phyloP scores from a whole-genome alignment of 306 rosid species.

The Trifolium repens region DNA sequence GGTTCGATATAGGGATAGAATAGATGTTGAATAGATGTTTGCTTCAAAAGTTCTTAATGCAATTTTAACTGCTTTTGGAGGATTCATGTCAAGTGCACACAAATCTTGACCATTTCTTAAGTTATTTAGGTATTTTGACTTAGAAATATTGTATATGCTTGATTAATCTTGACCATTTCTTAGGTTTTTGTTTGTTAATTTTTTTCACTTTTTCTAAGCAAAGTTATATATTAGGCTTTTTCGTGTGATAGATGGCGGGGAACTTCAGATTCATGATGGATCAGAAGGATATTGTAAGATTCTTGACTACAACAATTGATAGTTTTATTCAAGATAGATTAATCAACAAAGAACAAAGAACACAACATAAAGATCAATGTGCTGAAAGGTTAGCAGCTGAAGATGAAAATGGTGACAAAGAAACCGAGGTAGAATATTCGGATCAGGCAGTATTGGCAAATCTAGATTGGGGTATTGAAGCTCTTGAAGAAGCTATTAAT shows the following conservation, averaged over 20 bases:
- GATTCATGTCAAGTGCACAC: not conserved
- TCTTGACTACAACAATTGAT: constrained; percentile 61
- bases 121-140: not conserved
- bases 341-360: constrained; percentile 71
- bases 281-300: constrained; percentile 67
- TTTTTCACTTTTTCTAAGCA: not conserved
- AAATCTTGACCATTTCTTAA: not conserved
- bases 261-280: constrained; percentile 67
- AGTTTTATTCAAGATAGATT: constrained; percentile 67
- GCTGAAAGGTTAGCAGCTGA: constrained; percentile 95
- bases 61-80: constrained; percentile 3
- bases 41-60: constrained; percentile 6
- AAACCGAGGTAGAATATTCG: constrained; percentile 70
- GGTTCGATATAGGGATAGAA: not conserved
- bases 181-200: not conserved
- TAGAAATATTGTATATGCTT: not conserved
- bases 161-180: not conserved
- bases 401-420: constrained; percentile 71
- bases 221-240: constrained; percentile 1
- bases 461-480: constrained; percentile 96
- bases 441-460: constrained; percentile 93
- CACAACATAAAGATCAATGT: constrained; percentile 79
- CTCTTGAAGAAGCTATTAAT: constrained; percentile 88
- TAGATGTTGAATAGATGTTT: constrained; percentile 1
- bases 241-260: constrained; percentile 50